These are phyloP conservation scores for Waltergamsia citrina DNA, from an alignment of 2,329 filamentous ascomycete species.

Conservation along the genomic window DNA sequence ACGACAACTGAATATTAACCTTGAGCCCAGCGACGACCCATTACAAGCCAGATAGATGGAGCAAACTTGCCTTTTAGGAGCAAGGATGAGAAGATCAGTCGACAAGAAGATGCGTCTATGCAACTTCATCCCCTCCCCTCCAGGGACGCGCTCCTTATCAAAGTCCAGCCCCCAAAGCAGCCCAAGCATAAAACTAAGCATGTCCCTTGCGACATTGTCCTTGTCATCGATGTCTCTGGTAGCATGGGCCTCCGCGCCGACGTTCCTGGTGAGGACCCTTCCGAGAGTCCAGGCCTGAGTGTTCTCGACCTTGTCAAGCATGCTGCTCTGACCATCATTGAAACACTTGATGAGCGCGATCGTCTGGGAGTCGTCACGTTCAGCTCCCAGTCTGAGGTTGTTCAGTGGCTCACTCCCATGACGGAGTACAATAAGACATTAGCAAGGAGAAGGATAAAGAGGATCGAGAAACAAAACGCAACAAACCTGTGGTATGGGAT, in stretches of 20 bases:
- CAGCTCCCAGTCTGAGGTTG: conserved; percentile 24
- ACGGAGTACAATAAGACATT: conserved; percentile 31
- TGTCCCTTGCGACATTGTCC: conserved; percentile 48
- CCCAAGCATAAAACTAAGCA: conserved; percentile 22
- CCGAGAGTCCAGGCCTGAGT: conserved; percentile 40
- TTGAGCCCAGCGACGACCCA: too few species aligned
- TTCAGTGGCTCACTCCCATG: conserved; percentile 40
- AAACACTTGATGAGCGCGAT: conserved; percentile 44
- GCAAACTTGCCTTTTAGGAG: too few species aligned
- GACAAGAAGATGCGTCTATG: too few species aligned
- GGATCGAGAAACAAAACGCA: conserved; percentile 22
- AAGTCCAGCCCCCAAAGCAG: conserved; percentile 30
- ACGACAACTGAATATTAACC: too few species aligned
- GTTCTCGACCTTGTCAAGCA: conserved; percentile 53
- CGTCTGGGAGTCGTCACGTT: conserved; percentile 51
- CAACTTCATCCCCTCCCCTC: conserved; percentile 28
- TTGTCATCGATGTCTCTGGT: conserved; percentile 51
- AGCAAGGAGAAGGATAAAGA: conserved; percentile 29
- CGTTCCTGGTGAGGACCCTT: conserved; percentile 29
- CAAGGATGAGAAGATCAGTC: too few species aligned
- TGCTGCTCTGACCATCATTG: conserved; percentile 46
- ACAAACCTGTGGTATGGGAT: conserved; percentile 54
- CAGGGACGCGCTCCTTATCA: conserved; percentile 32
- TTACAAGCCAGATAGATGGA: too few species aligned
- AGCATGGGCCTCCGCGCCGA: conserved; percentile 43